Evolutionary conservation across 2,329 filamentous ascomycete genomes (phyloP), one percentile per base, ranked within the genome.

Genomic region (Epichloe amarillans): DNA sequence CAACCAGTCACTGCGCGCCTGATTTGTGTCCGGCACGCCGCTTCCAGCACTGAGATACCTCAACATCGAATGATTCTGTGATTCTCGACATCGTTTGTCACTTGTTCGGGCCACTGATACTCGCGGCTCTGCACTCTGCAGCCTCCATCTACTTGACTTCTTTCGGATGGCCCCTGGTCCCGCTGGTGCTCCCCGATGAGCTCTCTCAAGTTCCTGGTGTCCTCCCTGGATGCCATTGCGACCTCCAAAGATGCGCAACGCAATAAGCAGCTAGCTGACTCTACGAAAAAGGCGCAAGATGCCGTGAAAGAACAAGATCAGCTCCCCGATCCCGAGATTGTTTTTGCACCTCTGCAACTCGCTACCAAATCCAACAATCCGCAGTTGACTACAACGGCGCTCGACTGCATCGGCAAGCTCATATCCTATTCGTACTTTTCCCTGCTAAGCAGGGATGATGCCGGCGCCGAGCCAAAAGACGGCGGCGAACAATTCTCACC

Each of bases 351-450:
- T 14, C 71, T 98, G 35, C 87, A 94, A 63, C 77, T 97, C 41
- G 93, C 94, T 46, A 91, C 90, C 37, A 88, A 89, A 64, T 85
- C 88, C 10, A 80, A 83, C 60, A 96, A 88, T 61, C 84, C 91
- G 49, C 82, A 88, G 52, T 76, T 98, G 45, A 87, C 89, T 53
- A 95, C 89, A 21, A 87, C 86, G 38, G 90, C 93, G 6, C 80
- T 98, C 62, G 93, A 98, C 69, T 97, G 91, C 69, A 96, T 98
- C 61, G 93, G 94, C 61, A 98, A 98, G 73, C 82, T 98, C 55
- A 97, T 97, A 65, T 96, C 91, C 61, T 98, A 95, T 67, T 95
- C 93, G 17, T 97, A 97, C 74, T 97, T 98, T 68, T 91, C 91
- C 46, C 80, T 88, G 47, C 79, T 83, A 37, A 73, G 72, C 48